Conservation (phyloP, 192 early-diverging fungal species). For the Umbelopsis isabellina region DNA sequence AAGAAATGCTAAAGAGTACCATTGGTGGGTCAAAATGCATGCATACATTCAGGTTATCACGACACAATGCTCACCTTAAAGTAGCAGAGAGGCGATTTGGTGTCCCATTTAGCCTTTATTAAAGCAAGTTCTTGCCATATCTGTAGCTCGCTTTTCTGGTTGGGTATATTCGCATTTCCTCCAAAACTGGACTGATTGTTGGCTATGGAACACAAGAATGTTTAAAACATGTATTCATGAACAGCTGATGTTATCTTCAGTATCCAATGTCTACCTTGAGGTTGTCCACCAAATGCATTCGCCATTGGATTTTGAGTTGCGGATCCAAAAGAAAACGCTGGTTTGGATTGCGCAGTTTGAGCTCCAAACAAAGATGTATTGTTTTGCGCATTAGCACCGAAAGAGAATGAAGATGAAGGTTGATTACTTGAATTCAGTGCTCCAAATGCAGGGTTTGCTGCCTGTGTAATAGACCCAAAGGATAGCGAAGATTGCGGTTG, state of each 20-base stretch:
- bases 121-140: slow-evolving; percentile 66
- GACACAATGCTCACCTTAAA: slow-evolving; percentile 62
- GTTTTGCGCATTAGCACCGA: neutral
- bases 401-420: neutral
- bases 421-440: slow-evolving; percentile 17
- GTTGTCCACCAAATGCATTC: neutral
- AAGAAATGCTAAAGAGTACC: slow-evolving; percentile 73
- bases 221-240: neutral
- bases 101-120: slow-evolving; percentile 79
- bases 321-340: slow-evolving; percentile 14
- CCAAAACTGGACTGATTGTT: slow-evolving; percentile 20
- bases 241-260: neutral
- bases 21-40: neutral
- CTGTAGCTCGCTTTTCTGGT: slow-evolving; percentile 50
- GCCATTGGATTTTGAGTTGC: slow-evolving; percentile 1
- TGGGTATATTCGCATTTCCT: slow-evolving; percentile 29
- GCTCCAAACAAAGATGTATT: slow-evolving; percentile 22
- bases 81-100: slow-evolving; percentile 72
- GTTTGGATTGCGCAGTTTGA: slow-evolving; percentile 22
- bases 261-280: too few species aligned
- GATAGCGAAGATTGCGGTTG: neutral
- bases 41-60: neutral
- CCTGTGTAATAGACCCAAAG: slow-evolving; percentile 27
- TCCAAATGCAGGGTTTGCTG: slow-evolving; percentile 42
- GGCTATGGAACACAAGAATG: neutral